Base-by-base conservation (phyloP, 441 rosid species). In the Croton laevigatus region DNA sequence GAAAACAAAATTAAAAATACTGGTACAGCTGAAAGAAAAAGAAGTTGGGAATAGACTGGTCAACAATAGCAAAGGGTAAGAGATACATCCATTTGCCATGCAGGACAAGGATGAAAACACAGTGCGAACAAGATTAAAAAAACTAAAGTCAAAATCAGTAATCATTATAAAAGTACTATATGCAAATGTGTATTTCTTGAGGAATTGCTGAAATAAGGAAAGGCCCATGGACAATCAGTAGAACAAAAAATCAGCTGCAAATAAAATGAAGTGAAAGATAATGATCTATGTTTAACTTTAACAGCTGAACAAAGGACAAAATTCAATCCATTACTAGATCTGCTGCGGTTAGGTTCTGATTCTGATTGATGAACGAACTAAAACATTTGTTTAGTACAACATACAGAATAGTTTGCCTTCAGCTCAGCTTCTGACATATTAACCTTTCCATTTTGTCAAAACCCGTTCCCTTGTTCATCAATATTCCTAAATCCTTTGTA, bases 331-430 rank as follows among this genome's bases (percentile, higher is more conserved):
- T 40, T 2, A 7, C 44, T 40, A 9, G 59, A 71, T 38, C 23
- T 23, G 49, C 20, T 71, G 37, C 38, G 6, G 37, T 22, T 23
- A 70, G 45, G 19, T 66, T 42, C 66, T 36, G 4, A 54, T 61
- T 58, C 70, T 64, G 34, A 20, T n/a, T 55, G 19, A 71, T 45
- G 19, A 69, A 58, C 20, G 32, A n/a, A 19, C 44, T 0, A 34
- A 69, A 59, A 44, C 27, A 8, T 17, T 22, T 44, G 34, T n/a
- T 19, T 19, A 48, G 19, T 65, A 16, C 59, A 63, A 52, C 45
- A 61, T 5, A 13, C 38, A 23, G 59, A 59, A 48, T 16, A 19
- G 36, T 13, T n/a, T 53, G 44, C 27, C 9, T n/a, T 36, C 11
- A 22, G 3, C 61, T 36, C 11, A 22, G 3, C 61, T 36, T 34